A percentile compares a stretch with the other conserved stretches of the same genome.
Evolutionary conservation across 2,329 filamentous ascomycete species (phyloP).

Genomic region (Colletotrichum sp.): DNA sequence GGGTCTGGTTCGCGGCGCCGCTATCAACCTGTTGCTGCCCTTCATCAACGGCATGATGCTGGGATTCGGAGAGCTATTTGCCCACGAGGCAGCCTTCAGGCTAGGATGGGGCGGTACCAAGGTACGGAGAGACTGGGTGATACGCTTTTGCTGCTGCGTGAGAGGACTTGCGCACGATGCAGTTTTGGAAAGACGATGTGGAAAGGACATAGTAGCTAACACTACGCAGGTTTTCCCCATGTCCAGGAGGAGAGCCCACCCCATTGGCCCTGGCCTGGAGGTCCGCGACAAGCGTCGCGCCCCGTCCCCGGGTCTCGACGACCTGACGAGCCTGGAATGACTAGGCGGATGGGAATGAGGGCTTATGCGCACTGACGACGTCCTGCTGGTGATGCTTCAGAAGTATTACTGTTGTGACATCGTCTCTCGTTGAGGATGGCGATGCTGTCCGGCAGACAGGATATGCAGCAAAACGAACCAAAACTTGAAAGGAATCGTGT

Average conservation of each 20-base stretch:
- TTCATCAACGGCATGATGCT: slow-evolving; percentile 99
- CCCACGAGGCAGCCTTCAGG: slow-evolving; percentile 92
- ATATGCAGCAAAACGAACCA: neutral
- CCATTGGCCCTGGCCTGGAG: slow-evolving; percentile 84
- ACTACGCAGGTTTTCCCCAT: slow-evolving; percentile 58
- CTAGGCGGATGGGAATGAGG: slow-evolving; percentile 18
- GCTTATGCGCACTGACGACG: neutral
- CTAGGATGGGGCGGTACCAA: slow-evolving; percentile 94
- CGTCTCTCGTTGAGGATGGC: neutral
- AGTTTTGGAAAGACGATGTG: neutral
- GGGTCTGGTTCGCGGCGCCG: slow-evolving; percentile 83
- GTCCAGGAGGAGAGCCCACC: slow-evolving; percentile 65
- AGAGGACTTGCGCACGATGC: neutral
- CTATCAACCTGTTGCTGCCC: slow-evolving; percentile 93
- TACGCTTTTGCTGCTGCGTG: neutral
- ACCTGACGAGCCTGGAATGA: slow-evolving; percentile 73
- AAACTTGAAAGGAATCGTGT: neutral
- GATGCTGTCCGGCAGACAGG: neutral
- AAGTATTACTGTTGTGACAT: neutral
- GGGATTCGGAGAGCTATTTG: slow-evolving; percentile 95
- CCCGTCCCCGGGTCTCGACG: slow-evolving; percentile 63
- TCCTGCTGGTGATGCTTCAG: neutral
- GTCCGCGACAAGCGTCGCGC: slow-evolving; percentile 70
- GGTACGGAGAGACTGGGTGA: slow-evolving; percentile 59
- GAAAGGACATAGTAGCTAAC: neutral